Conservation (phyloP, 2,329 filamentous ascomycete genomes). For the Aspergillus nomiae region DNA sequence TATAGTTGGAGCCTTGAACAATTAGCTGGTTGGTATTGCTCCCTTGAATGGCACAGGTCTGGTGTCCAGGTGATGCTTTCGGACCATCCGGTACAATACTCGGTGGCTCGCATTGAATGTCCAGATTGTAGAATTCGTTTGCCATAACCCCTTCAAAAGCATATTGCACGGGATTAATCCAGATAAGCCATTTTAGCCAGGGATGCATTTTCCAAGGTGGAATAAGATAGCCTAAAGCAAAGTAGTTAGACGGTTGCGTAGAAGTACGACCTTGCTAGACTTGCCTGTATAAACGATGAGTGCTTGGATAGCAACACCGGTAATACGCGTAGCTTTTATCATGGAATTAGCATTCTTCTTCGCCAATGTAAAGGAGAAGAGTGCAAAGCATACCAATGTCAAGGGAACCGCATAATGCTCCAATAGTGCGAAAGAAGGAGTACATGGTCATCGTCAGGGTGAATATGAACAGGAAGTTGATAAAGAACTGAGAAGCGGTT, state of each 20-base stretch:
- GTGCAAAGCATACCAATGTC: slow-evolving; percentile 45
- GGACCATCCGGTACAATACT: slow-evolving; percentile 59
- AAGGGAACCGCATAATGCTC: slow-evolving; percentile 52
- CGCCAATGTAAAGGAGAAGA: background rate
- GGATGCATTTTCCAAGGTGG: slow-evolving; percentile 63
- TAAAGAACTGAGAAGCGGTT: slow-evolving; percentile 65
- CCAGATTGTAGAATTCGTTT: slow-evolving; percentile 68
- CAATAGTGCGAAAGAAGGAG: slow-evolving; percentile 54
- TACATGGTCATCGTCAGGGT: slow-evolving; percentile 58
- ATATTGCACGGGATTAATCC: slow-evolving; percentile 55
- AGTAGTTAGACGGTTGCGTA: background rate
- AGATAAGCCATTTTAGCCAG: slow-evolving; percentile 41
- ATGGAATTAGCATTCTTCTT: background rate
- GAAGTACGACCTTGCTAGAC: background rate
- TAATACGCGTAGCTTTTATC: slow-evolving; percentile 48
- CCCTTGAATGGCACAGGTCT: slow-evolving; percentile 63
- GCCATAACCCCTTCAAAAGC: slow-evolving; percentile 68
- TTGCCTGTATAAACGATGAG: slow-evolving; percentile 60
- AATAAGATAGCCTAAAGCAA: slow-evolving; percentile 60
- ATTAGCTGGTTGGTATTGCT: slow-evolving; percentile 54
- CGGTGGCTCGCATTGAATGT: slow-evolving; percentile 57
- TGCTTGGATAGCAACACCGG: slow-evolving; percentile 52
- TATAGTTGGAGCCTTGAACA: slow-evolving; percentile 39
- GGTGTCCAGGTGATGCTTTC: slow-evolving; percentile 50
- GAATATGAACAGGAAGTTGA: slow-evolving; percentile 58